Conservation (phyloP, 2,329 filamentous ascomycete genomes). For the Verruconis gallopava region DNA sequence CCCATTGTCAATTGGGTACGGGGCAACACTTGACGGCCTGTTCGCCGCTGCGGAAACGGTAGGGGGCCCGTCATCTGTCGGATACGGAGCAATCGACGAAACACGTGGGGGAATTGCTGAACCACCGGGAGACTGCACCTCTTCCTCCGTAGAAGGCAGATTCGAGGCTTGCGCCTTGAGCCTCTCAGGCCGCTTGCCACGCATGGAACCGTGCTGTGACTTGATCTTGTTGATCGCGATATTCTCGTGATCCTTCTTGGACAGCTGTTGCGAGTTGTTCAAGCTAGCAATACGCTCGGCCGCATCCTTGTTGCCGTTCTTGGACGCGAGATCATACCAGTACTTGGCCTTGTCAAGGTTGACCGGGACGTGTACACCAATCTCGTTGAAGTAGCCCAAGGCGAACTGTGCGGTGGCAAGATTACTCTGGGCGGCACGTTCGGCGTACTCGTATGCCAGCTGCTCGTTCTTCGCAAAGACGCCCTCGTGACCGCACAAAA, state of each 20-base stretch:
- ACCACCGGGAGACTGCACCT: constrained; percentile 11
- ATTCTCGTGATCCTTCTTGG: constrained; percentile 84
- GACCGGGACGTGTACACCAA: constrained; percentile 81
- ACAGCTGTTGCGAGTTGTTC: constrained; percentile 67
- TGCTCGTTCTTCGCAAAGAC: constrained; percentile 94
- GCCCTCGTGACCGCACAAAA: constrained; percentile 85
- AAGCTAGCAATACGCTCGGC: constrained; percentile 70
- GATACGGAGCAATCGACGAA: constrained; percentile 29
- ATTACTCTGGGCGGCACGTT: constrained; percentile 69
- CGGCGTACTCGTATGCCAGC: constrained; percentile 79
- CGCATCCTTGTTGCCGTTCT: constrained; percentile 87
- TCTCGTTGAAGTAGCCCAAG: constrained; percentile 93
- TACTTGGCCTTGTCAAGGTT: constrained; percentile 68
- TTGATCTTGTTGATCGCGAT: constrained; percentile 79
- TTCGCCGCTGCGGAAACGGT: constrained; percentile 37
- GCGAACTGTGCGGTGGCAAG: constrained; percentile 90
- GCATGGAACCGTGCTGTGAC: constrained; percentile 39
- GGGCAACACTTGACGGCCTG: constrained; percentile 44
- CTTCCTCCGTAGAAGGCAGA: constrained; percentile 25
- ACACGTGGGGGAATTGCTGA: constrained; percentile 17
- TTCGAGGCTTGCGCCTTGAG: constrained; percentile 21
- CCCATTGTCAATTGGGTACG: constrained; percentile 58
- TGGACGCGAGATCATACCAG: constrained; percentile 85
- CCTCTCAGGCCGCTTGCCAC: constrained; percentile 33
- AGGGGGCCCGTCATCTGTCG: constrained; percentile 30